Percentiles rank a stretch among this genome's conserved stretches.
Conservation (phyloP, 2,329 filamentous ascomycete species). For the Hymenoscyphus repandus region DNA sequence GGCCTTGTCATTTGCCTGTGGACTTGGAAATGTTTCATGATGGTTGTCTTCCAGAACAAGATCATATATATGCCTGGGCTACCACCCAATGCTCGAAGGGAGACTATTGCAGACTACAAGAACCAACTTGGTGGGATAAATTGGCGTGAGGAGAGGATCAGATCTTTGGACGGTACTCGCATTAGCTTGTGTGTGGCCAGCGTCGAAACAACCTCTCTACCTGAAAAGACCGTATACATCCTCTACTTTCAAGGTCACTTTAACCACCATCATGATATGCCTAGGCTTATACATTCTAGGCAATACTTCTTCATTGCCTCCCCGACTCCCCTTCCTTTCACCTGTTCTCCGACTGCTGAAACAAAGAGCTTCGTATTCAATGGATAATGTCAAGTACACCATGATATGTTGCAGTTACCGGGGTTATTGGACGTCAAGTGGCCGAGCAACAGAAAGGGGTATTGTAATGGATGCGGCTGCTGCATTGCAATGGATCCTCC, state of each 20-base stretch:
- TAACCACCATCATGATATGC: slow-evolving; percentile 12
- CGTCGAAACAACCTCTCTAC: slow-evolving; percentile 10
- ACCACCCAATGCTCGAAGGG: slow-evolving; percentile 63
- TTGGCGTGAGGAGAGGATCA: slow-evolving; percentile 61
- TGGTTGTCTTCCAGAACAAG: slow-evolving; percentile 73
- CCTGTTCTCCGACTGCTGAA: slow-evolving; percentile 43
- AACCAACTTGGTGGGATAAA: slow-evolving; percentile 52
- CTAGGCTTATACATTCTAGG: slow-evolving; percentile 36
- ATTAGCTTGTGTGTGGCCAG: slow-evolving; percentile 51
- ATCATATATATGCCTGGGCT: slow-evolving; percentile 78
- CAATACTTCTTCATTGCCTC: slow-evolving; percentile 54
- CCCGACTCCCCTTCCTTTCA: slow-evolving; percentile 51
- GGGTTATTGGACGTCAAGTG: slow-evolving; percentile 68
- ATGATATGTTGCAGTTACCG: slow-evolving; percentile 50
- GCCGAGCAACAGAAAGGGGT: slow-evolving; percentile 63
- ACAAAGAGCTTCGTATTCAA: slow-evolving; percentile 23
- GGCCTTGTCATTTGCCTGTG: slow-evolving; percentile 62
- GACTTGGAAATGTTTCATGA: slow-evolving; percentile 65
- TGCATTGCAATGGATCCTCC: slow-evolving; percentile 53
- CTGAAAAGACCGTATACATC: slow-evolving; percentile 41
- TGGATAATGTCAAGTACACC: slow-evolving; percentile 35
- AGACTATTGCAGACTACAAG: slow-evolving; percentile 61
- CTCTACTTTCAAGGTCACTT: slow-evolving; percentile 50
- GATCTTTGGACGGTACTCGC: slow-evolving; percentile 58
- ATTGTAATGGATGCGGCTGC: slow-evolving; percentile 65